Conservation (phyloP, 495 filamentous ascomycete species). For the Aspergillus wentii region DNA sequence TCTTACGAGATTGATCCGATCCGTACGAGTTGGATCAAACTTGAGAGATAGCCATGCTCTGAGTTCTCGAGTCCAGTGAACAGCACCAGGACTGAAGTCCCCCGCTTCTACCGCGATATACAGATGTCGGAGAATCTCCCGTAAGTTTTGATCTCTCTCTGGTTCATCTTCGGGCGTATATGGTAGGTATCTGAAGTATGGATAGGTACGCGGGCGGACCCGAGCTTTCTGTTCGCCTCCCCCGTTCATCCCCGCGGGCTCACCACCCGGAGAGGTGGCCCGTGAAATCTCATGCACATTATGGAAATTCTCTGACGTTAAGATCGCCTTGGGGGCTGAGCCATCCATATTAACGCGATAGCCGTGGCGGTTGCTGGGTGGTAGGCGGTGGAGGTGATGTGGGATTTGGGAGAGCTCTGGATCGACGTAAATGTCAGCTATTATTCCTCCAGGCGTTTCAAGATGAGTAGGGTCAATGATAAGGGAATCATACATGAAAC, state of each 20-base stretch:
- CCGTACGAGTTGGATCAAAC: constrained; percentile 84
- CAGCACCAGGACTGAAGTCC: constrained; percentile 87
- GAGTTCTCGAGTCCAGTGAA: constrained; percentile 97
- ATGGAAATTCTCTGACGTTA: constrained; percentile 42
- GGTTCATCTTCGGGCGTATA: constrained; percentile 76
- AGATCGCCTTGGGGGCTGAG: constrained; percentile 31
- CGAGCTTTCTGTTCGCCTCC: constrained; percentile 55
- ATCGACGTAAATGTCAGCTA: too few relatives aligned
- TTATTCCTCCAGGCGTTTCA: constrained; percentile 3
- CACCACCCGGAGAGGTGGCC: constrained; percentile 63
- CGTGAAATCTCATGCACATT: constrained; percentile 52
- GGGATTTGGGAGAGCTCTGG: constrained; percentile 28
- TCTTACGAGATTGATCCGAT: constrained; percentile 76
- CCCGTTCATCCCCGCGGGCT: constrained; percentile 49
- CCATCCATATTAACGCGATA: constrained; percentile 34
- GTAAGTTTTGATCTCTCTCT: constrained; percentile 66
- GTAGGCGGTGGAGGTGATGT: constrained; percentile 18
- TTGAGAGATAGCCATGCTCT: constrained; percentile 93
- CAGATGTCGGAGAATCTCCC: constrained; percentile 84
- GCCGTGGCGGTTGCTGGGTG: constrained; percentile 8
- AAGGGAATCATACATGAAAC: constrained; percentile 14
- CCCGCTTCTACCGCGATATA: constrained; percentile 87
- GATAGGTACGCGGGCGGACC: constrained; percentile 84
- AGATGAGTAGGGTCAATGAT: background rate
- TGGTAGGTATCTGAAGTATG: constrained; percentile 83